Base-by-base conservation (phyloP, 208 protist genomes). In the Crithidia bombi region DNA sequence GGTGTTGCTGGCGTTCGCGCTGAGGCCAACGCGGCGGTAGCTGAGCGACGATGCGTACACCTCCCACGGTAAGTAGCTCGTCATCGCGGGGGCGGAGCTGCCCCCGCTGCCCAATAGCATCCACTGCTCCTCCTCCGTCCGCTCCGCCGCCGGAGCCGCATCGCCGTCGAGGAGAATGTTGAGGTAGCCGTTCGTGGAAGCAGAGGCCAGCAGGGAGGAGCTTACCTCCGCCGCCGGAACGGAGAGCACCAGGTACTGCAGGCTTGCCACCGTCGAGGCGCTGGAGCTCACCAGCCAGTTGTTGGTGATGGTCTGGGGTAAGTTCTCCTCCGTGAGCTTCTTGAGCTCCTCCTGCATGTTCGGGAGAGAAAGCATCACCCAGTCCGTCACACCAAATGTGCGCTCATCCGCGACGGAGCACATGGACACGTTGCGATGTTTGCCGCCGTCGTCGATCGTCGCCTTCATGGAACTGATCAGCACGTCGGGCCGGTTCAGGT, bases 301-400 rank as follows among this genome's bases (percentile, higher is more conserved):
- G 50, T 77, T 69, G 12, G 71, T 69, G 21, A 85, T 61, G 50
- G 83, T 69, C 39, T 56, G 25, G 35, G 71, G 25, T 14, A 66
- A 62, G 36, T 75, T 57, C 19, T 71, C 73, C 19, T 62, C 25
- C 47, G 69, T 49, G 21, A 81, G 65, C 62, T 65, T 61, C 9
- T 66, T 65, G 14, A 64, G 68, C 74, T 79, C 74, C 47, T 79
- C 65, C 30, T 75, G 68, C 39, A 85, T 75, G 35, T 62, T 66
- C 10, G 82, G 76, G 35, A 96, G 56, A 25, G 88, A 82, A 38
- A 96, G 28, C 66, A 87, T 78, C 30, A 94, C 80, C 91, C 87
- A 94, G 69, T 96, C 91, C n/a, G 78, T 91, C 47, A 87, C 79
- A 32, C 88, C 86, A 61, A 87, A 94, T 17, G 79, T 77, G 25